Evolutionary conservation across 2,329 filamentous ascomycete genomes (phyloP).

Genomic region (Aspergillus sp.): DNA sequence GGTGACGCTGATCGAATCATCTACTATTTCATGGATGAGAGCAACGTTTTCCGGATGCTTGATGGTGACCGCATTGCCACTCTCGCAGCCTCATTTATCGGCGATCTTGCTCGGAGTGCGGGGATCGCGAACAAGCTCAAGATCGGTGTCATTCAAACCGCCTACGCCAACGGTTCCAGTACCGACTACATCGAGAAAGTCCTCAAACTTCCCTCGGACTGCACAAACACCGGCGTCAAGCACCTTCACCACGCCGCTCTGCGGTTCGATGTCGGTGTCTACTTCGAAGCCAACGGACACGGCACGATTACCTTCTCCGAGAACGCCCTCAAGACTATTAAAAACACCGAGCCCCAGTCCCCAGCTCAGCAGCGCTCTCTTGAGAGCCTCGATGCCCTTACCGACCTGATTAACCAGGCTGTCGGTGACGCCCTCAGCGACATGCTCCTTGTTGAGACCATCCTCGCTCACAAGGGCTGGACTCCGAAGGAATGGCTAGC

Average conservation of each 20-base stretch:
- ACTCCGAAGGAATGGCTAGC: slow-evolving; percentile 86
- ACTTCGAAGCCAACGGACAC: slow-evolving; percentile 98
- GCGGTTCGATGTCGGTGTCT: slow-evolving; percentile 93
- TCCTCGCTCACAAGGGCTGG: slow-evolving; percentile 95
- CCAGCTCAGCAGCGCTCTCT: slow-evolving; percentile 90
- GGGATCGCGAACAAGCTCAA: slow-evolving; percentile 79
- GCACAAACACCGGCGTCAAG: slow-evolving; percentile 95
- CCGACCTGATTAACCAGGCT: slow-evolving; percentile 95
- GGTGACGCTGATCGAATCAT: slow-evolving; percentile 95
- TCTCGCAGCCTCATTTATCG: slow-evolving; percentile 89
- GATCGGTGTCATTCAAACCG: slow-evolving; percentile 94
- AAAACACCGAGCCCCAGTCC: slow-evolving; percentile 79
- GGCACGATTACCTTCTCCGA: slow-evolving; percentile 94
- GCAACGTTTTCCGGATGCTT: slow-evolving; percentile 85
- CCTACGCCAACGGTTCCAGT: slow-evolving; percentile 94
- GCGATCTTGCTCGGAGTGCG: slow-evolving; percentile 79
- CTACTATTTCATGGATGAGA: slow-evolving; percentile 87
- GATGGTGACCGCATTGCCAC: slow-evolving; percentile 97
- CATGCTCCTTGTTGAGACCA: slow-evolving; percentile 93
- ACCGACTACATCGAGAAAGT: slow-evolving; percentile 90
- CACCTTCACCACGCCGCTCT: slow-evolving; percentile 96
- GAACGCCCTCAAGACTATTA: slow-evolving; percentile 78
- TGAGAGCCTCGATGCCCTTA: slow-evolving; percentile 79
- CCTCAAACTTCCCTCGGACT: slow-evolving; percentile 85
- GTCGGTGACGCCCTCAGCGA: slow-evolving; percentile 96